A percentile compares a stretch with the other conserved stretches of the same genome.
Conservation (phyloP, 345 rosid species). For the Citrus mangshanensis region DNA sequence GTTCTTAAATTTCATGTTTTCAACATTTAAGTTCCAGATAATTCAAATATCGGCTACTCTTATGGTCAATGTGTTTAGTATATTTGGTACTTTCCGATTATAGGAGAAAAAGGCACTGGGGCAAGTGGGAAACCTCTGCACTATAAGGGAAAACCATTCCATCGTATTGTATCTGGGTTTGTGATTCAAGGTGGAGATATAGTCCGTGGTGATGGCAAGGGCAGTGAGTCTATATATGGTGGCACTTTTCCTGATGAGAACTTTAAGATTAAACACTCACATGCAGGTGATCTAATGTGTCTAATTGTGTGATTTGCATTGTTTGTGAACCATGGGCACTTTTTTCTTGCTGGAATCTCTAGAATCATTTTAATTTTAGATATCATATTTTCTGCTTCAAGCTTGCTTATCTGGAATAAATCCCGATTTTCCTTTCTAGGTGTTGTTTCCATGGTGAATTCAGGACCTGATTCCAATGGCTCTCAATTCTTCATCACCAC, state of each 20-base stretch:
- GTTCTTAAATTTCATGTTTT: background rate
- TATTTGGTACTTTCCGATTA: background rate
- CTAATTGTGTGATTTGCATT: background rate
- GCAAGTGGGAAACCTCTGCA: conserved; percentile 58
- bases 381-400: background rate
- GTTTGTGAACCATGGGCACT: background rate
- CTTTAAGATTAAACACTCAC: conserved; percentile 81
- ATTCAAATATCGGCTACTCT: background rate
- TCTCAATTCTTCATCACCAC: conserved; percentile 96
- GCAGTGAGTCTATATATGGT: conserved; percentile 75
- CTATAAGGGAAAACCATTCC: conserved; percentile 83
- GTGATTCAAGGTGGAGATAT: conserved; percentile 96
- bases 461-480: conserved; percentile 93
- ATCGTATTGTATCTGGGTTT: conserved; percentile 92
- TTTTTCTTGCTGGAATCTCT: background rate
- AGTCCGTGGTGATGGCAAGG: conserved; percentile 69
- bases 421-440: conserved; percentile 36
- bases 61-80: background rate
- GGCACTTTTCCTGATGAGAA: conserved; percentile 87
- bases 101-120: conserved; percentile 74
- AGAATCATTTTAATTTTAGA: background rate
- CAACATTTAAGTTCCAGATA: background rate
- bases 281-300: conserved; percentile 53
- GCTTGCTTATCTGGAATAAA: background rate
- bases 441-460: conserved; percentile 87